phyloP scores from a whole-genome alignment of 176 grass and related monocot species.

The Hyparrhenia diplandra region DNA sequence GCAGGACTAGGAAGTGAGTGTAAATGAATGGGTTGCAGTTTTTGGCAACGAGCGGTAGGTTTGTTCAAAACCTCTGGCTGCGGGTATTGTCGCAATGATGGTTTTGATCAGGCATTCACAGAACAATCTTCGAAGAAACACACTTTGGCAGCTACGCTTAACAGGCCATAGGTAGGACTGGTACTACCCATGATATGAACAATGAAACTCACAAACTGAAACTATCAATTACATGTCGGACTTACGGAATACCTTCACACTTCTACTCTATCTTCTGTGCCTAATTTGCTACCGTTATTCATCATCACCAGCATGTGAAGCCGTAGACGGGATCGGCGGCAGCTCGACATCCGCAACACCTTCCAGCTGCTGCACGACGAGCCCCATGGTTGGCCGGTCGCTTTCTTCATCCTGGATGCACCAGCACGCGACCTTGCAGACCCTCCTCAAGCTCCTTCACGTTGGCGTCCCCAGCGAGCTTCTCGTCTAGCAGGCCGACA shows the following conservation, averaged over 20 bases:
- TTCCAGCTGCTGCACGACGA: constrained; percentile 54
- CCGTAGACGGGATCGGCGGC: constrained; percentile 32
- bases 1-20: constrained; percentile 7
- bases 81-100: not conserved
- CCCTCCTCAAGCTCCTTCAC: constrained; percentile 42
- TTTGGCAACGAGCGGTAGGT: constrained; percentile 16
- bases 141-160: not conserved
- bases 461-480: constrained; percentile 27
- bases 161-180: not conserved
- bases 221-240: not conserved
- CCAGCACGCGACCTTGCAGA: constrained; percentile 49
- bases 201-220: not conserved
- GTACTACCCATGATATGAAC: not conserved
- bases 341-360: constrained; percentile 23
- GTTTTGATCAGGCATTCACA: not conserved
- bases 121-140: not conserved
- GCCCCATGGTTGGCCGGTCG: constrained; percentile 47
- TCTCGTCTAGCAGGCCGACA: constrained; percentile 41
- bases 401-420: constrained; percentile 50
- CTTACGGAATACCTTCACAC: not conserved
- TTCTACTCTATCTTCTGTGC: not conserved
- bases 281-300: constrained; percentile 5
- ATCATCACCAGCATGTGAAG: constrained; percentile 39
- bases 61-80: not conserved
- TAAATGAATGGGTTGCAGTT: constrained; percentile 37